These are phyloP conservation scores for Acer yangbiense DNA, from an alignment of 345 rosid genomes.

Conservation along the genomic window DNA sequence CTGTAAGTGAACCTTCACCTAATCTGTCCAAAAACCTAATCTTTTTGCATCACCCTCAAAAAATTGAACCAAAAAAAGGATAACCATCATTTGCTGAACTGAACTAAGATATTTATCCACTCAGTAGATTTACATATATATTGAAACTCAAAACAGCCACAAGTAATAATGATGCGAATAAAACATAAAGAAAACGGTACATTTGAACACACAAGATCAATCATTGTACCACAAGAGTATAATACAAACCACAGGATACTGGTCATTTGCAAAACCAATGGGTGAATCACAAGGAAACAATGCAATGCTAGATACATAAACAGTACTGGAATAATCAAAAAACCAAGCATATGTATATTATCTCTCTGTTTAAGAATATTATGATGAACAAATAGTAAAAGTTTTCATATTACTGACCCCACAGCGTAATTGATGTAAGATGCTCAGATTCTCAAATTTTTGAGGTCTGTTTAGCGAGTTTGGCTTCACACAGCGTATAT, in stretches of 20 bases:
- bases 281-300: conserved; percentile 1
- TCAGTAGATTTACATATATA: neutral
- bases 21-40: neutral
- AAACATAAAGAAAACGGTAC: neutral
- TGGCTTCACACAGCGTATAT: conserved; percentile 98
- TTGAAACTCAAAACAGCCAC: neutral
- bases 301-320: neutral
- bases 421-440: conserved; percentile 91
- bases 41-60: neutral
- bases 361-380: neutral
- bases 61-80: neutral
- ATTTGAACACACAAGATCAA: neutral
- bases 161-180: neutral
- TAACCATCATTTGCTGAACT: neutral
- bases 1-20: too few species aligned
- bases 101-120: neutral
- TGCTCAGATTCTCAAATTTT: conserved; percentile 81
- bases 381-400: neutral
- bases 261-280: conserved; percentile 1
- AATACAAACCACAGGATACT: neutral
- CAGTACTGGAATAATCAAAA: neutral
- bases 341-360: conserved; percentile 4
- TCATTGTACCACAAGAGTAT: neutral
- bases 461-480: conserved; percentile 87
- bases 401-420: conserved; percentile 66